Conservation (phyloP, 2,329 filamentous ascomycete species). For the Zasmidium citrigriseum region DNA sequence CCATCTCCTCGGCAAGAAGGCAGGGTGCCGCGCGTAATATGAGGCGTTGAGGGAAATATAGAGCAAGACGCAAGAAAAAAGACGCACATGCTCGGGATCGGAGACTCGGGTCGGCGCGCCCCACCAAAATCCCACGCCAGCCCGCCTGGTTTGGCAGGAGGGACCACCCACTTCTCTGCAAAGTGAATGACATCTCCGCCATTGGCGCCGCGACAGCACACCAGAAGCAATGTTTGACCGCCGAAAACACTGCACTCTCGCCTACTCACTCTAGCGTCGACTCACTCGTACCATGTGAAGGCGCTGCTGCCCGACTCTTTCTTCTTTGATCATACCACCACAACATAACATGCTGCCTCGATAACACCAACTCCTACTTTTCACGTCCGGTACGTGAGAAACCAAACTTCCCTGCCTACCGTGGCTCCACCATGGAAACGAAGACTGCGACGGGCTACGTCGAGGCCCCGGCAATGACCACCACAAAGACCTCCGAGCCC, state of each 20-base stretch:
- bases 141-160: not conserved
- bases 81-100: not conserved
- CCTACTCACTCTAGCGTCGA: not conserved
- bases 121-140: not conserved
- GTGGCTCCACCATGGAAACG: conserved; percentile 19
- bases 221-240: not conserved
- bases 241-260: not conserved
- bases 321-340: too few relatives aligned
- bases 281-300: not conserved
- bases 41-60: not conserved
- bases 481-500: conserved; percentile 3
- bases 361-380: conserved; percentile 28
- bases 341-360: conserved; percentile 35
- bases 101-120: too few relatives aligned
- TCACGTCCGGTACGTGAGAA: conserved; percentile 11
- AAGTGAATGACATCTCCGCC: not conserved
- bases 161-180: not conserved
- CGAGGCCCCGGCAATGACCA: conserved; percentile 2
- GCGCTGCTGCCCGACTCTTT: not conserved
- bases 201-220: not conserved
- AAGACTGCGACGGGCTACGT: conserved; percentile 14
- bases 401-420: conserved; percentile 4
- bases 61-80: not conserved
- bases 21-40: not conserved
- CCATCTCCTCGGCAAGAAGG: not conserved